A percentile compares a stretch with the other conserved stretches of the same genome.
phyloP scores from a whole-genome alignment of 176 grass and related monocot species.

The Ensete glaucum region DNA sequence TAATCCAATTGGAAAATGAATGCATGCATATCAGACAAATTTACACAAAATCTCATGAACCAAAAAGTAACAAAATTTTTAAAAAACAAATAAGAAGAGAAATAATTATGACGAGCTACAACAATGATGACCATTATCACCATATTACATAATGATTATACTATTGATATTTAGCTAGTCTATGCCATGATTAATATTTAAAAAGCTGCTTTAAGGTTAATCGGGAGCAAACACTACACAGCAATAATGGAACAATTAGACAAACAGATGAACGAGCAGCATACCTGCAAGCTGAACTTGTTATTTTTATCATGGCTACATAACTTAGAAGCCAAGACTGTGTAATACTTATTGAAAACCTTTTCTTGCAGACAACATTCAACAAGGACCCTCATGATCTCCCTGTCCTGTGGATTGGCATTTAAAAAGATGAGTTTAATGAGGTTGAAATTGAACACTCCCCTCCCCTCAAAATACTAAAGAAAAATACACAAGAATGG shows the following conservation, averaged over 20 bases:
- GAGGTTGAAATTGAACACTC: conserved; percentile 3
- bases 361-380: conserved; percentile 94
- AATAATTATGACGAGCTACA: too few species aligned
- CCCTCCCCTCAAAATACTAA: too few species aligned
- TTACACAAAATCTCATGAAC: too few species aligned
- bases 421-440: conserved; percentile 6
- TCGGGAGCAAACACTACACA: neutral
- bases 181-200: too few species aligned
- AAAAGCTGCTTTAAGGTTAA: too few species aligned
- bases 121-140: too few species aligned
- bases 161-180: too few species aligned
- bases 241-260: neutral
- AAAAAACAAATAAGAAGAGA: too few species aligned
- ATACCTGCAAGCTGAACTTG: conserved; percentile 89
- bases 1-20: too few species aligned
- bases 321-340: conserved; percentile 72
- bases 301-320: conserved; percentile 89
- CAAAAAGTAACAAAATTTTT: too few species aligned
- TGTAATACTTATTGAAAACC: conserved; percentile 94
- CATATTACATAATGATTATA: too few species aligned
- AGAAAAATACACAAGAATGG: neutral
- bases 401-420: conserved; percentile 46
- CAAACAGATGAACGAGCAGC: neutral
- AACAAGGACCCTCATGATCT: conserved; percentile 91
- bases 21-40: too few species aligned